A percentile compares a stretch with the other conserved stretches of the same genome.
phyloP scores from a whole-genome alignment of 2,329 filamentous ascomycete genomes.

The Pseudogymnoascus sp. region DNA sequence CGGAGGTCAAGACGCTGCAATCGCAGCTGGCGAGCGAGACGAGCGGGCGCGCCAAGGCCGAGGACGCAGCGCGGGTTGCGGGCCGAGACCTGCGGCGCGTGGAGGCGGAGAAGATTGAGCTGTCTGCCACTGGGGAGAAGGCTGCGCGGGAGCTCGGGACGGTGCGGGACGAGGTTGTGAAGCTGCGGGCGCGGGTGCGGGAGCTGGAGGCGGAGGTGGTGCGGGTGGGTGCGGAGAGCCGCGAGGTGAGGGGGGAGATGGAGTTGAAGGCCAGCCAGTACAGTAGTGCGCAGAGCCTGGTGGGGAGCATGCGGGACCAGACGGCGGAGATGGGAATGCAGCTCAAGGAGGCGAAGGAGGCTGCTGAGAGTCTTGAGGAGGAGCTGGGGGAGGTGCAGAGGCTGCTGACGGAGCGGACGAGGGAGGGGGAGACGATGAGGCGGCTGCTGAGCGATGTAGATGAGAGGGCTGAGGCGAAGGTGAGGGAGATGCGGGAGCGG shows the following conservation, averaged over 20 bases:
- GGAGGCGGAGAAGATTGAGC: slow-evolving; percentile 72
- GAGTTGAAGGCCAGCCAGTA: slow-evolving; percentile 81
- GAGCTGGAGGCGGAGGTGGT: slow-evolving; percentile 67
- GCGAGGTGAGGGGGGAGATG: slow-evolving; percentile 65
- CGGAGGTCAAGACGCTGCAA: slow-evolving; percentile 67
- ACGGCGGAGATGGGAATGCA: slow-evolving; percentile 80
- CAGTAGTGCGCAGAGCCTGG: slow-evolving; percentile 70
- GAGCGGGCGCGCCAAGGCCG: slow-evolving; percentile 60
- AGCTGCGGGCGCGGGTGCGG: slow-evolving; percentile 50
- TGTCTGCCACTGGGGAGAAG: slow-evolving; percentile 65
- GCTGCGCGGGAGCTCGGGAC: slow-evolving; percentile 59
- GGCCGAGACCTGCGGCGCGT: slow-evolving; percentile 70
- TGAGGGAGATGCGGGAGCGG: slow-evolving; percentile 79
- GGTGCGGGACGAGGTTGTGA: slow-evolving; percentile 63
- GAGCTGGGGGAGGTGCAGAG: slow-evolving; percentile 83
- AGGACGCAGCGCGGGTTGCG: slow-evolving; percentile 67
- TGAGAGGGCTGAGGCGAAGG: slow-evolving; percentile 67
- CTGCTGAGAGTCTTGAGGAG: slow-evolving; percentile 81
- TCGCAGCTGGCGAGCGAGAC: slow-evolving; percentile 72
- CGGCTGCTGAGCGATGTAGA: slow-evolving; percentile 80
- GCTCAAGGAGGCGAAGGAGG: slow-evolving; percentile 77
- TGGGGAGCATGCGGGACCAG: slow-evolving; percentile 91
- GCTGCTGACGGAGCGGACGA: slow-evolving; percentile 75
- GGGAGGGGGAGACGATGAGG: slow-evolving; percentile 93
- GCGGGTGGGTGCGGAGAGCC: slow-evolving; percentile 59